These are phyloP conservation scores for Rhodotorula paludigena DNA, from an alignment of 768 basidiomycete species.

Conservation along the genomic window DNA sequence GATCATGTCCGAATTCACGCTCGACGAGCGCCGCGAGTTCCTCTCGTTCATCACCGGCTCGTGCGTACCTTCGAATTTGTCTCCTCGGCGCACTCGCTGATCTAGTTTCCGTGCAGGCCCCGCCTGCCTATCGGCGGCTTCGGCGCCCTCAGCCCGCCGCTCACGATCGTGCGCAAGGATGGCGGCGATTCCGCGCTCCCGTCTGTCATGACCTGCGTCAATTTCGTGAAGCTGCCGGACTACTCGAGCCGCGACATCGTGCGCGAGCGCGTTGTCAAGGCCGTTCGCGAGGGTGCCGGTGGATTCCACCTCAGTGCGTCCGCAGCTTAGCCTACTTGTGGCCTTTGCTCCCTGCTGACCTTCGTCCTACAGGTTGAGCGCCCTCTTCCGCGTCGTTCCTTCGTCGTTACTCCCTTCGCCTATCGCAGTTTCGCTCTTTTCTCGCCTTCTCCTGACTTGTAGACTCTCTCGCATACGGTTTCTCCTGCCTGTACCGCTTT, in stretches of 20 bases:
- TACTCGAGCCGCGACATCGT: constrained; percentile 83
- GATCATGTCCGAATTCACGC: constrained; percentile 76
- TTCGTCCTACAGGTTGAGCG: neutral
- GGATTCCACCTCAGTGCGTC: constrained; percentile 73
- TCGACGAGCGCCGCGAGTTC: constrained; percentile 70
- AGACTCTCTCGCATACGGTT: too few relatives aligned
- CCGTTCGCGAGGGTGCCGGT: constrained; percentile 89
- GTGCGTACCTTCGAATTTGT: constrained; percentile 24
- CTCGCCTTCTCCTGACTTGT: too few relatives aligned
- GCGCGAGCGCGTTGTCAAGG: constrained; percentile 71
- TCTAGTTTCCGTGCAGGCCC: neutral
- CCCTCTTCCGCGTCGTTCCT: too few relatives aligned
- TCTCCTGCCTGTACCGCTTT: too few relatives aligned
- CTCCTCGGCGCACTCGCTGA: too few relatives aligned
- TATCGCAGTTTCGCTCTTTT: too few relatives aligned
- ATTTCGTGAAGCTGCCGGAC: constrained; percentile 76
- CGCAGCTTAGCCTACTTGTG: too few relatives aligned
- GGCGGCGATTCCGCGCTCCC: constrained; percentile 70
- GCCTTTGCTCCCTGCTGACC: too few relatives aligned
- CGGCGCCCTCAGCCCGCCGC: constrained; percentile 83
- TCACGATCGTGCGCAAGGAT: constrained; percentile 95
- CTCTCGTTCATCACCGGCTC: constrained; percentile 90
- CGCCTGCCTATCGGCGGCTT: constrained; percentile 59
- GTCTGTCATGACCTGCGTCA: constrained; percentile 88
- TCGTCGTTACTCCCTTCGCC: too few relatives aligned